Conservation (phyloP, 2,329 filamentous ascomycete species). For the Tricladium varicosporioides region DNA sequence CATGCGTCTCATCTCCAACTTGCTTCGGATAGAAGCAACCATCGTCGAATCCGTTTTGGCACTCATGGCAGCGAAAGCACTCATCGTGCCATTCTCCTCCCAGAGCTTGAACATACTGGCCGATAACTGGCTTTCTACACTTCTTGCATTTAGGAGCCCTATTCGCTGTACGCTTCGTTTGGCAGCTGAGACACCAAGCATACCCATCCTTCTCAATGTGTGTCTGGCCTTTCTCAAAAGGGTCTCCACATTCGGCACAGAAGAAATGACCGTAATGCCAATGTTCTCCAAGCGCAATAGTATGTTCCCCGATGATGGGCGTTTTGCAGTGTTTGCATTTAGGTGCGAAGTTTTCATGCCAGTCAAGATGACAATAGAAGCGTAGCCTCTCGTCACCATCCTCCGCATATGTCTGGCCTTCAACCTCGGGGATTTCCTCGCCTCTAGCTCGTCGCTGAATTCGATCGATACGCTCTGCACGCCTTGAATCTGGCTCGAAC, state of each 20-base stretch:
- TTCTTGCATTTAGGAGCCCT: conserved; percentile 84
- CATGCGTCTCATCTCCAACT: conserved; percentile 47
- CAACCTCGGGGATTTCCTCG: conserved; percentile 59
- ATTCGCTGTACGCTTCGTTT: conserved; percentile 86
- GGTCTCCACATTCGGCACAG: conserved; percentile 97
- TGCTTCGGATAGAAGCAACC: conserved; percentile 63
- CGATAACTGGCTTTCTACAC: conserved; percentile 81
- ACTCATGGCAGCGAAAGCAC: conserved; percentile 79
- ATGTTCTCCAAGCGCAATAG: conserved; percentile 89
- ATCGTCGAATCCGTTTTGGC: conserved; percentile 59
- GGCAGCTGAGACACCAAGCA: conserved; percentile 92
- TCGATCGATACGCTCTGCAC: conserved; percentile 69
- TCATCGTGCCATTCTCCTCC: conserved; percentile 90
- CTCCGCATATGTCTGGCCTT: conserved; percentile 62
- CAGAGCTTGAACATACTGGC: conserved; percentile 85
- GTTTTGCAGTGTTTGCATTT: conserved; percentile 95
- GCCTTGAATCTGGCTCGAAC: conserved; percentile 76
- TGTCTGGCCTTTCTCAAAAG: conserved; percentile 71
- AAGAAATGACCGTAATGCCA: conserved; percentile 99
- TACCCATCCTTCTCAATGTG: conserved; percentile 95
- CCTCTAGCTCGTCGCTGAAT: conserved; percentile 62
- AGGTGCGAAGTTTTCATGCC: conserved; percentile 90
- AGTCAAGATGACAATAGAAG: conserved; percentile 98
- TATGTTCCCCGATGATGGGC: conserved; percentile 91
- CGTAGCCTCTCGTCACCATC: conserved; percentile 73